Evolutionary conservation across 2,329 filamentous ascomycete species (phyloP), one percentile per base, ranked within the genome.

Genomic region (Thielaviopsis punctulata): DNA sequence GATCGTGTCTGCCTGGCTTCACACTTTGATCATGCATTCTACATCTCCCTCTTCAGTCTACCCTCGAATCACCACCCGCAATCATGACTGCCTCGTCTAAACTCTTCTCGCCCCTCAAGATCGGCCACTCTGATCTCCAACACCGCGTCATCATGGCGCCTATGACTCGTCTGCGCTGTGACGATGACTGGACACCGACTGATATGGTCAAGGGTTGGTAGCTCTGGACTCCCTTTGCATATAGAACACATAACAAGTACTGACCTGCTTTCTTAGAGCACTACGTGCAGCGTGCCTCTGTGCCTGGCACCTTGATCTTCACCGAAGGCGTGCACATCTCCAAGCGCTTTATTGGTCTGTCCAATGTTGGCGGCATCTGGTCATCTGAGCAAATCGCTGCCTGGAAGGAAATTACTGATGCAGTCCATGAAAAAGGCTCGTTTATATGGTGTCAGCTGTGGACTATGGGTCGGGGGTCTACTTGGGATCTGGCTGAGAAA

Each of bases 371-470:
- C 0, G 78, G 77, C 1, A 75, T 84, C 59, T 80, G 69, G 59
- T 73, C 62, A 19, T 63, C 69, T 0, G 69, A 68, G n/a, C 77
- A 82, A 55, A 68, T 81, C 43, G 68, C 67, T 1, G 73, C 67
- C 0, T 85, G 80, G 81, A 76, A 72, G 56, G 64, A 69, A 13
- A 66, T 84, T 43, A 79, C 75, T 2, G 71, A 77, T 23, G 75
- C 73, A 1, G 77, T 85, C 0, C 82, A 86, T 61, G 68, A 67
- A 21, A 80, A 80, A 58, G 75, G 75, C 4, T 73, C 69, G 18
- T 76, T 69, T 58, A 78, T 84, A 55, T 84, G 72, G 63, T 65
- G 73, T 24, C 82, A 86, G 60, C 66, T 86, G 0, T 84, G 80
- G 78, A 73, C 74, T 1, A 64, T 79, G 0, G 80, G 82, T 7